These are phyloP conservation scores for Metrosideros polymorpha DNA, from an alignment of 441 rosid species.

Conservation along the genomic window DNA sequence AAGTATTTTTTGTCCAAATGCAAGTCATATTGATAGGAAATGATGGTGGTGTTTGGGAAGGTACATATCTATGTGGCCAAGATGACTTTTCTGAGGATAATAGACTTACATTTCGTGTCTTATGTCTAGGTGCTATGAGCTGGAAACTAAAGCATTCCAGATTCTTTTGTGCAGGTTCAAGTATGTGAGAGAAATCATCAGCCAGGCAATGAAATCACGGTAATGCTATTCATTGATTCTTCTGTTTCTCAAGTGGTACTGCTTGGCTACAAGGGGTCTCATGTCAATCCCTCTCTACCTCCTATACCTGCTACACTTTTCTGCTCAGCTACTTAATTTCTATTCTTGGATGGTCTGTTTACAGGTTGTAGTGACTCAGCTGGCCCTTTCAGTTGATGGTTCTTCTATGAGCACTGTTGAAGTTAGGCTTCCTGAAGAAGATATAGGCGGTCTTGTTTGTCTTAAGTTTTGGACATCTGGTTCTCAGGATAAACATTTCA, in stretches of 20 bases:
- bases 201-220: slow-evolving; percentile 87
- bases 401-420: slow-evolving; percentile 81
- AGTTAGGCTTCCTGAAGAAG: slow-evolving; percentile 84
- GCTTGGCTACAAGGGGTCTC: neutral
- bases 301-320: neutral
- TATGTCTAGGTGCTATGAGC: neutral
- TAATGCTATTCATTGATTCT: slow-evolving; percentile 14
- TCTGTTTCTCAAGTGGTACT: neutral
- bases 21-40: neutral
- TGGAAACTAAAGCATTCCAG: slow-evolving; percentile 14
- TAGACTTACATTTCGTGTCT: neutral
- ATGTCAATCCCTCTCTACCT: neutral
- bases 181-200: slow-evolving; percentile 97
- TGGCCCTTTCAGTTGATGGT: slow-evolving; percentile 79
- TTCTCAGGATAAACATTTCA: slow-evolving; percentile 53
- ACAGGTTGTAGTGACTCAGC: slow-evolving; percentile 66
- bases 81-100: neutral
- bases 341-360: slow-evolving; percentile 6
- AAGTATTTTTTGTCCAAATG: neutral
- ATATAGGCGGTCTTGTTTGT: slow-evolving; percentile 75
- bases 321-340: neutral
- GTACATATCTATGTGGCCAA: neutral
- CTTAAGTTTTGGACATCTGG: slow-evolving; percentile 80
- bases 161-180: slow-evolving; percentile 47
- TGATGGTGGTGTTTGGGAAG: neutral